Evolutionary conservation across 2,329 filamentous ascomycete genomes (phyloP), one percentile per base, ranked within the genome.

Genomic region (Hymenoscyphus fructigenus): DNA sequence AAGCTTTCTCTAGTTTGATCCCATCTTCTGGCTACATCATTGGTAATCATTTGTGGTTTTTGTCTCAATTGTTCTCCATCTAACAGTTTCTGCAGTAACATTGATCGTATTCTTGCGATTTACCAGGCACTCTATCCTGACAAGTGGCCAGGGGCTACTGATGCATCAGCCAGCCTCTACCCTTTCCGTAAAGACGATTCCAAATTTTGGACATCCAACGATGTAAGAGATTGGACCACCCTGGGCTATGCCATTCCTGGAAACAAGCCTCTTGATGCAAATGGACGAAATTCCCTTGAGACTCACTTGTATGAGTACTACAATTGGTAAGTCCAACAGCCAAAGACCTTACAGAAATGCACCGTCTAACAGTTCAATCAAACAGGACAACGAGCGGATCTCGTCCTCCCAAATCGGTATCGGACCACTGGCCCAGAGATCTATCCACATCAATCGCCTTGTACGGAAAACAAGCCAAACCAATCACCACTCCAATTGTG

Each of bases 111-210:
- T 7, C n/a, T 38, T 2, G 59, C 59, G 7, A 55, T 61, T 9
- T 61, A 55, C 15, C 59, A 61, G 34, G 50, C 41, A 34, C 59
- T 61, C 3, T 55, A 55, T 14, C 59, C 59, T 2, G 41, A 61
- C 7, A 38, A 55, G 44, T 61, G 59, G 59, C 32, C 36, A 15
- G 17, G 26, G 10, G 32, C 57, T n/a, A 44, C n/a, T 2, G 57
- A 59, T 4, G 32, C 57, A 20, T 44, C 47, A 14, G 47, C 47
- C 10, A 53, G 5, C 26, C 47, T 53, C 12, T 53, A 53, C 9
- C 47, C 47, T 5, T 53, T 53, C 47, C 47, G 20, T 23, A 53
- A 26, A 26, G 47, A 53, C 26, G 23, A 7, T 10, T 14, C 20
- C 20, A 53, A 26, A 3, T 53, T 12, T 53, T 53, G 47, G 47